Evolutionary conservation across 345 rosid genomes (phyloP), one percentile per base, ranked within the genome.

Genomic region (Citrus hindsii): DNA sequence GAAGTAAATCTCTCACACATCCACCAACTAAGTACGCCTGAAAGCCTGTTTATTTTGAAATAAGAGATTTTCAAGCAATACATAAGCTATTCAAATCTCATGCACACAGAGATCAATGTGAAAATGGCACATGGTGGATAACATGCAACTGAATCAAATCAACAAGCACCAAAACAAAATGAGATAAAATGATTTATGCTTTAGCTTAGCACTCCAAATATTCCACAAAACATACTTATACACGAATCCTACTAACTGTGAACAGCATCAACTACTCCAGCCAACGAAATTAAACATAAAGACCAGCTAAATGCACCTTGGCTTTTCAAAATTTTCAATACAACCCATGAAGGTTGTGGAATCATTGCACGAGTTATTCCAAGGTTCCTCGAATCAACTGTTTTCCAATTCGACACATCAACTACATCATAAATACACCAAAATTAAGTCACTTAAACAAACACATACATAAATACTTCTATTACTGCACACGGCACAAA

Each of bases 1-100:
- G 83, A 74, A 96, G 67, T 78, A 96, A 90, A 87, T 96, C 99
- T 84, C 98, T 88, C 56, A 96, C 98, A 69, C 98, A 96, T 58
- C 98, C 99, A 56, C 99, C 99, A 58, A 96, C 98, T 72, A 96
- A 88, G 80, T 94, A 96, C 32, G 94, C 91, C 76, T 90, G 89
- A 58, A 84, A 89, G 60, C 98, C 99, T 96, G 90, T 75, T 75
- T 61, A 22, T 2, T 40, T 5, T 24, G 10, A 61, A 73, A 77
- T 51, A 79, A 21, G 9, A 55, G 8, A 79, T 22, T 19, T 42
- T 24, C 33, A 21, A 63, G 33, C 27, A 63, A 66, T 28, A 69
- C 16, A 2, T 13, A 69, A 72, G 24, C 59, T 56, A 60, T 42
- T 33, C 4, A 10, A 24, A 56, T n/a, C 27, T 67, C 58, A 66